Conservation (phyloP, 1,139 yeast species). For the Keqinozyma sinolaborantium region DNA sequence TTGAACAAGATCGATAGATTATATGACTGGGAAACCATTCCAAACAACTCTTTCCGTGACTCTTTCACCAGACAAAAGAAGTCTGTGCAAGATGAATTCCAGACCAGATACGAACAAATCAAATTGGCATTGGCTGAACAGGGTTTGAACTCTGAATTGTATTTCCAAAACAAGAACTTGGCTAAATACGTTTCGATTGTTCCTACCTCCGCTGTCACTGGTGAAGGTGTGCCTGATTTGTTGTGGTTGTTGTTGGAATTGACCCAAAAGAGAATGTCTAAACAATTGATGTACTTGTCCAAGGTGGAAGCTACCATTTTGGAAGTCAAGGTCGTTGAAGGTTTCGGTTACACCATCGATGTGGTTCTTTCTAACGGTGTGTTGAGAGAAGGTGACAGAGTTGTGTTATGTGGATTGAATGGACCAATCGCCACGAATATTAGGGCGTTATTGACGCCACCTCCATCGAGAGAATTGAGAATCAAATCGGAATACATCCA, state of each 20-base stretch:
- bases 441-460: constrained; percentile 95
- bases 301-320: constrained; percentile 92
- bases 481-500: constrained; percentile 92
- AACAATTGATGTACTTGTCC: constrained; percentile 94
- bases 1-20: constrained; percentile 96
- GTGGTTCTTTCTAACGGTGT: constrained; percentile 95
- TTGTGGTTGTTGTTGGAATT: constrained; percentile 92
- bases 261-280: constrained; percentile 98
- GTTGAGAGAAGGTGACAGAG: constrained; percentile 89
- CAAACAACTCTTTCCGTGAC: constrained; percentile 94
- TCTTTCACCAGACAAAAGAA: constrained; percentile 78
- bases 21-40: constrained; percentile 87
- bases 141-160: constrained; percentile 95
- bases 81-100: constrained; percentile 89
- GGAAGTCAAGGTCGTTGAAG: constrained; percentile 98
- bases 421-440: constrained; percentile 99
- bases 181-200: constrained; percentile 92
- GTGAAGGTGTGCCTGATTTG: constrained; percentile 99
- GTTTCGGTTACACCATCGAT: constrained; percentile 98
- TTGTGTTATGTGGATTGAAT: constrained; percentile 94
- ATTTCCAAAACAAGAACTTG: constrained; percentile 91
- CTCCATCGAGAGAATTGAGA: constrained; percentile 94
- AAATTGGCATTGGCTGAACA: constrained; percentile 94
- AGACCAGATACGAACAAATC: constrained; percentile 80
- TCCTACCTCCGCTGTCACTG: constrained; percentile 98